Base-by-base conservation (phyloP, 768 basidiomycete genomes). In the Astraeus odoratus region DNA sequence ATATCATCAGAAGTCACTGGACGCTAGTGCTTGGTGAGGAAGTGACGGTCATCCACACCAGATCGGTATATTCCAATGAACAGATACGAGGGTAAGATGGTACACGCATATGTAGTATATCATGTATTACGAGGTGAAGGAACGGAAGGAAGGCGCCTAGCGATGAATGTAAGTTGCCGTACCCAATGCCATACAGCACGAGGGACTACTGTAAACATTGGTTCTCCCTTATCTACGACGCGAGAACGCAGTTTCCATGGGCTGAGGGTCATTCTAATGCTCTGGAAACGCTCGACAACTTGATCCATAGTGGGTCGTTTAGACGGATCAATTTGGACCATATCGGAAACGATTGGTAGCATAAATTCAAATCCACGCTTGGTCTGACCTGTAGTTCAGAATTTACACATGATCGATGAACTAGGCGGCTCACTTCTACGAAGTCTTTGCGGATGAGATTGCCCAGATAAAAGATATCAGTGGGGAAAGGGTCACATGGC, bases 261-360 rank as follows among this genome's bases (percentile, higher is more conserved):
- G 12, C 27, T 29, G 27, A 29, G 27, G 12, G 6, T 6, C 12
- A 41, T 19, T 22, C 34, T 29, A 19, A 24, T 34, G 25, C 30
- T 42, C 7, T 60, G 54, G 38, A 70, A 68, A 5, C 57, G 58
- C 13, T 48, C 30, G n/a, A 68, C 58, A 3, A 67, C 68, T 39
- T 68, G 58, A 16, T 62, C 57, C 51, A 70, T 69, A 1, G 55
- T 60, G 1, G 69, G 70, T 13, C 70, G 63, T 37, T 60, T 59
- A 5, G 47, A 35, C 0, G 68, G 66, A 36, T 69, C 59, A 0
- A 51, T 44, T 44, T 67, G 58, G 1, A 61, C 55, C 70, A 72
- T 71, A 18, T 68, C 65, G 3, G 42, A 39, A 6, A 51, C 35
- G 16, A 57, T 34, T 5, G 55, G 24, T 25, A 25, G 12, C 48